Evolutionary conservation across 202 grass and related monocot genomes (phyloP).

Genomic region (Thinopyrum obtusiflorum): DNA sequence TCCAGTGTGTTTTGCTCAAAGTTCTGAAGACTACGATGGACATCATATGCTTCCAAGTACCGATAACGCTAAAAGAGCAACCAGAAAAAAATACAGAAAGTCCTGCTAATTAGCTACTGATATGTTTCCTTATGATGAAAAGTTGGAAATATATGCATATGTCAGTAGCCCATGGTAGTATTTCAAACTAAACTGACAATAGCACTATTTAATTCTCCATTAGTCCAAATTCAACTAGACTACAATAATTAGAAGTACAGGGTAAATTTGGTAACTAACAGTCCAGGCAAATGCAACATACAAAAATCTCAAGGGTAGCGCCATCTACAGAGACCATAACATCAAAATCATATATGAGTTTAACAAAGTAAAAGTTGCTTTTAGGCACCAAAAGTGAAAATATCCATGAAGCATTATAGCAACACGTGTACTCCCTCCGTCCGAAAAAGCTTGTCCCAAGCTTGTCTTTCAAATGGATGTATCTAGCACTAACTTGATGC

Average conservation of each 20-base stretch:
- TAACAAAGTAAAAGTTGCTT: not conserved
- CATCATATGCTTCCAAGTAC: conserved; percentile 82
- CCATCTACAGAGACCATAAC: not conserved
- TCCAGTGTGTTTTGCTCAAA: conserved; percentile 59
- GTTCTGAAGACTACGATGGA: conserved; percentile 61
- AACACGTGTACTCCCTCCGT: not conserved
- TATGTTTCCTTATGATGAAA: conserved; percentile 26
- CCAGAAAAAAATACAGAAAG: conserved; percentile 26
- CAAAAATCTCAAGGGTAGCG: not conserved
- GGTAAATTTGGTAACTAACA: not conserved
- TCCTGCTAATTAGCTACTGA: not conserved
- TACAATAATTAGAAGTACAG: not conserved
- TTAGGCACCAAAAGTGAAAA: not conserved
- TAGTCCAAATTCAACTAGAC: conserved; percentile 1
- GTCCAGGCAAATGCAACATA: not conserved
- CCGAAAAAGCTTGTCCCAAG: no score
- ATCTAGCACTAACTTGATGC: no score
- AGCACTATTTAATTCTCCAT: not conserved
- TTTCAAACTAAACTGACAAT: conserved; percentile 5
- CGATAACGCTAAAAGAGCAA: conserved; percentile 63
- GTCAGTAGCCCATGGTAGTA: not conserved
- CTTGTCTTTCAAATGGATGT: no score
- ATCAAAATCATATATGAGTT: conserved; percentile 10
- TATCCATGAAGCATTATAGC: not conserved
- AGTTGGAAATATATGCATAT: conserved; percentile 23